phyloP scores from a whole-genome alignment of 2,329 filamentous ascomycete genomes.

The Phaeosphaeria sp. region DNA sequence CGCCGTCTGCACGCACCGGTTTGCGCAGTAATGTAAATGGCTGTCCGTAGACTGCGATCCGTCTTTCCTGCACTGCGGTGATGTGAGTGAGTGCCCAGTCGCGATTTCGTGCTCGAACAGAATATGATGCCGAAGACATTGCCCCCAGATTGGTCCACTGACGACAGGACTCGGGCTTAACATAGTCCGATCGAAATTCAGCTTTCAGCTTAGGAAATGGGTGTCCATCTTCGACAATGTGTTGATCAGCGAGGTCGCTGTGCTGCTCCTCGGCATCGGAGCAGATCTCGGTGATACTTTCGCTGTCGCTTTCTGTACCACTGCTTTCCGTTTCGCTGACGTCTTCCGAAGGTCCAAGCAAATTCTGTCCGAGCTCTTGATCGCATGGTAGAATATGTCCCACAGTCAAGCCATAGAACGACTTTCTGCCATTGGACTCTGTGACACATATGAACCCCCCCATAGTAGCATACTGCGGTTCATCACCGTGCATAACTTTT shows the following conservation, averaged over 20 bases:
- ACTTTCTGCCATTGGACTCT: background rate
- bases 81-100: constrained; percentile 6
- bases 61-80: background rate
- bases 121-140: background rate
- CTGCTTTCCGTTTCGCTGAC: background rate
- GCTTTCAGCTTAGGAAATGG: no score
- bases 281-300: background rate
- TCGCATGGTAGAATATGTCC: constrained; percentile 1
- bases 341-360: background rate
- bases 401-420: constrained; percentile 7
- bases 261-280: background rate
- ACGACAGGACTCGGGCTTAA: background rate
- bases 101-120: background rate
- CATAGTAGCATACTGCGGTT: constrained; percentile 1
- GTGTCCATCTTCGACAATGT: background rate
- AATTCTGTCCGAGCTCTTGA: background rate
- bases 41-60: background rate
- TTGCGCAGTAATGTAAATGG: no score
- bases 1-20: no score
- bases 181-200: background rate
- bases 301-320: background rate
- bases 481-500: background rate
- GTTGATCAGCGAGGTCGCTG: background rate
- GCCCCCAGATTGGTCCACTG: background rate
- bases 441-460: constrained; percentile 1